A percentile compares a stretch with the other conserved stretches of the same genome.
These are phyloP conservation scores for Pseudoturritis turrita DNA, from an alignment of 345 rosid genomes.

Conservation along the genomic window DNA sequence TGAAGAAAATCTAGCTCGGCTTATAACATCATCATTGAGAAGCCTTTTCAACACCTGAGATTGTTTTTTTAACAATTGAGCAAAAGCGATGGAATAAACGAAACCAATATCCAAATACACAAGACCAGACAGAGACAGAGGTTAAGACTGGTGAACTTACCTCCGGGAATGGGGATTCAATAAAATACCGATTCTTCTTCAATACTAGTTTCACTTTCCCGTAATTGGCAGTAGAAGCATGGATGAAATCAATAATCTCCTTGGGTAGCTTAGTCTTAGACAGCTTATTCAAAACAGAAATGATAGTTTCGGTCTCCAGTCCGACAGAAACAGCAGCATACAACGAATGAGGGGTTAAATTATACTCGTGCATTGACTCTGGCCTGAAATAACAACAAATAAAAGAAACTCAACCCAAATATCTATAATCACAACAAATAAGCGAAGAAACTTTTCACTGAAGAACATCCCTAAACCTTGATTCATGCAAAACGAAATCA, in stretches of 20 bases:
- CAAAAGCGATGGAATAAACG: not conserved
- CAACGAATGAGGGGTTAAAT: constrained; percentile 88
- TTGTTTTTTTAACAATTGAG: not conserved
- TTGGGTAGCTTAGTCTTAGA: constrained; percentile 91
- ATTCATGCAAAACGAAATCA: not conserved
- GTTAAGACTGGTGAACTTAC: constrained; percentile 35
- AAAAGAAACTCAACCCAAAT: not conserved
- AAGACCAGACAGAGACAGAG: constrained; percentile 4
- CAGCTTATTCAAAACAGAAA: constrained; percentile 78
- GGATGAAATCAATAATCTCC: constrained; percentile 81
- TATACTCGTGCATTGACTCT: constrained; percentile 96
- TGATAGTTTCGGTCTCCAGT: constrained; percentile 82
- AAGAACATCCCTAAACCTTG: not conserved
- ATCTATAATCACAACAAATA: not conserved
- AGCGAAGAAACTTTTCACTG: not conserved
- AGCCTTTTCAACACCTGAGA: constrained; percentile 76
- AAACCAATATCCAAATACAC: not conserved
- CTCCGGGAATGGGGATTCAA: constrained; percentile 95
- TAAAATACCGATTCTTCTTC: constrained; percentile 79
- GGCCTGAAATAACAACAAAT: constrained; percentile 50
- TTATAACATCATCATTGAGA: constrained; percentile 67
- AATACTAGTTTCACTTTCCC: constrained; percentile 98
- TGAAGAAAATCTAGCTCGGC: constrained; percentile 54
- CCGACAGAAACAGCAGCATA: constrained; percentile 98
- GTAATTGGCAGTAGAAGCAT: constrained; percentile 89